Base-by-base conservation (phyloP, 2,329 filamentous ascomycete species). In the Aspergillaceae sp. region DNA sequence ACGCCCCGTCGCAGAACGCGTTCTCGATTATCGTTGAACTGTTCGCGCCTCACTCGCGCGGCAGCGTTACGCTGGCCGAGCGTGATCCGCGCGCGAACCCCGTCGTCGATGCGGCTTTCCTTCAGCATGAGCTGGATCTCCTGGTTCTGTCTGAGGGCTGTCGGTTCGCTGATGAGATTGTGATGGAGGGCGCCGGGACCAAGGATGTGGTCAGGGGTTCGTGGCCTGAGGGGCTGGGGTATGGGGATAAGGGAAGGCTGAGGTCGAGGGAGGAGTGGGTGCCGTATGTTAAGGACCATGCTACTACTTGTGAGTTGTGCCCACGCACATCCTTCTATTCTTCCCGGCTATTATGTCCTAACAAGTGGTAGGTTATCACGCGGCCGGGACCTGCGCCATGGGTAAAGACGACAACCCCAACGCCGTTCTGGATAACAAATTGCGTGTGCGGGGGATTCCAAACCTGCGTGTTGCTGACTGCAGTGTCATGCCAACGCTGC, bases 11-110 rank as follows among this genome's bases (percentile, higher is more conserved):
- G 11, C 70, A 80, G 46, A 70, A 78, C 49, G 74, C 73, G 0
- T 83, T 84, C 50, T 73, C 74, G 5, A 74, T 83, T 51, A 77
- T 80, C 43, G 71, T 73, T 0, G 73, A 81, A 56, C 69, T 83
- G 0, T 81, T 82, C 45, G 71, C 73, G 1, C 74, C 77, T n/a
- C 71, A 70, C 45, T 80, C 77, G 1, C 71, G 76, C 4, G 80
- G 80, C 1, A 69, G 65, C 0, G 79, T 83, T 3, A 74, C 66
- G 1, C 61, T 83, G 2, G 68, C 69, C 33, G 73, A 67, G 8
- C 58, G 59, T 0, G 72, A 82, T 48, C 67, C 78, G 0, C 57
- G 63, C 3, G 70, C 73, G 1, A 73, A 74, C n/a, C 79, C 79
- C 0, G 59, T 77, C 1, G 76, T 82, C 0, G 73, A 82, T 56